Evolutionary conservation across 106 monocot genomes (phyloP).

Genomic region (Dendrobium chrysotoxum): DNA sequence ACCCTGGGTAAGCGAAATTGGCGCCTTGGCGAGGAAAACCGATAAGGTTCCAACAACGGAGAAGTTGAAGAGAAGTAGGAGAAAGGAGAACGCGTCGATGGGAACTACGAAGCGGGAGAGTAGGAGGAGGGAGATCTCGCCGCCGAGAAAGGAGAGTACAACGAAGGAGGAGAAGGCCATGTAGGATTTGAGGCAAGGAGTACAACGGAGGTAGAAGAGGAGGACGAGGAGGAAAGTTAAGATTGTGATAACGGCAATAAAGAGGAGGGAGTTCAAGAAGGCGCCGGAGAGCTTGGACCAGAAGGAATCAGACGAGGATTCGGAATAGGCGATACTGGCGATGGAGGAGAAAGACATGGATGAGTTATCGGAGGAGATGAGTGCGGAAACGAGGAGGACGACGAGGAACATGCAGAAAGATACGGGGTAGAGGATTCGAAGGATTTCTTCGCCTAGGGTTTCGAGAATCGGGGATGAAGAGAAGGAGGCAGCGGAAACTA

Average conservation of each 20-base stretch:
- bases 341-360: conserved; percentile 18
- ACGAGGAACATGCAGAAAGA: conserved; percentile 85
- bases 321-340: conserved; percentile 19
- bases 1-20: conserved; percentile 58
- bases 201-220: conserved; percentile 89
- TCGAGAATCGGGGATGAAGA: conserved; percentile 28
- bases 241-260: conserved; percentile 44
- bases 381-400: conserved; percentile 69
- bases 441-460: conserved; percentile 64
- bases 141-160: conserved; percentile 69
- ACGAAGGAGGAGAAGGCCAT: conserved; percentile 67
- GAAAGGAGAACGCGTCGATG: conserved; percentile 51
- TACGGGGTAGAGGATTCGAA: conserved; percentile 73
- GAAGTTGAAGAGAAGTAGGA: conserved; percentile 61
- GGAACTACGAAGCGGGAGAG: conserved; percentile 36
- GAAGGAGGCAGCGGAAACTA: background rate
- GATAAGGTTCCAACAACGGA: conserved; percentile 51
- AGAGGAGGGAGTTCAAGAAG: conserved; percentile 42
- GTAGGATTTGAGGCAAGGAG: conserved; percentile 57
- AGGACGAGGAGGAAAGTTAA: conserved; percentile 67
- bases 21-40: conserved; percentile 29
- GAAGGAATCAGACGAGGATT: conserved; percentile 20
- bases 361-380: conserved; percentile 19
- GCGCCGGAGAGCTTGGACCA: conserved; percentile 51
- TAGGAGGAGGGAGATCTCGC: conserved; percentile 42